Base-by-base conservation (phyloP, 129 eudicot species). In the Escallonia herrerae region DNA sequence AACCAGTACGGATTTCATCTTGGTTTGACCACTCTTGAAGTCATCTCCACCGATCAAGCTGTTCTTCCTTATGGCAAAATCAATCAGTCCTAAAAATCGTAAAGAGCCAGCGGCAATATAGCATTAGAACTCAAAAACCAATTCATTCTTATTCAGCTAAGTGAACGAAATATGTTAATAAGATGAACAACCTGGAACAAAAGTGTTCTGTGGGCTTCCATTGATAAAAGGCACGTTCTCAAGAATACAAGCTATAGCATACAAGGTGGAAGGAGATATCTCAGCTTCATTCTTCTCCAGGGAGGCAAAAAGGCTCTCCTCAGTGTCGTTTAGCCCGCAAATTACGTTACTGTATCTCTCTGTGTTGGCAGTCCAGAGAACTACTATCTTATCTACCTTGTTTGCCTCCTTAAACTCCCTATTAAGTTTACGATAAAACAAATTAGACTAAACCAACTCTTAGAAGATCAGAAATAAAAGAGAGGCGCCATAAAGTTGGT, bases 191-290 rank as follows among this genome's bases (percentile, higher is more conserved):
- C 91, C 97, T 40, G 95, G 96, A 33, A 93, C 99, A 65, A 93
- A 93, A 22, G 99, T 93, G 82, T 93, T 93, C 60, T 93, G 99
- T 7, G 99, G 99, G 87, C 99, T 93, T 40, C 99, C 99, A 60
- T 93, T 93, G 74, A 93, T 86, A 71, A 93, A 93, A 53, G 99
- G 99, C 47, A 93, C 80, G 58, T 93, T 86, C 71, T 93, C 99
- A 15, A 86, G 95, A 64, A 86, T 67, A 76, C 96, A 93, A 74
- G 99, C 99, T 12, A 93, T 81, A 40, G 91, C 99, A 83, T 67
- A 89, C 79, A 93, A 68, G 40, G 99, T 88, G 48, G 99, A 93
- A 7, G 99, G 99, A 9, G 99, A 93, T 56, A 93, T 93, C 79
- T 93, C 99, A 0, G 99, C 69, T 78, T 93, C 99, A 54, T 93